Evolutionary conservation across 129 eudicot species (phyloP).

Genomic region (Smallanthus sonchifolius): DNA sequence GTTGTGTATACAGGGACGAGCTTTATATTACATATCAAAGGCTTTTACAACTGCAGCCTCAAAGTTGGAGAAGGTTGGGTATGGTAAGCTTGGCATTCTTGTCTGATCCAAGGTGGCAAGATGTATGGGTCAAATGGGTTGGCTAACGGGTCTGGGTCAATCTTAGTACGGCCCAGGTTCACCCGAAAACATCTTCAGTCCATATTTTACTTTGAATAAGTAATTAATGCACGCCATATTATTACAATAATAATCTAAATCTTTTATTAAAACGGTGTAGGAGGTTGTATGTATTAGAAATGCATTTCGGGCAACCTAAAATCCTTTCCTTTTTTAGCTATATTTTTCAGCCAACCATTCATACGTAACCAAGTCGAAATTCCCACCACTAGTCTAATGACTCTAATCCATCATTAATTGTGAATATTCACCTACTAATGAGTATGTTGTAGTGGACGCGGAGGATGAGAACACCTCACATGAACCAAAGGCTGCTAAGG

Average conservation of each 20-base stretch:
- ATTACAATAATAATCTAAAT: neutral
- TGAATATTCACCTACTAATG: neutral
- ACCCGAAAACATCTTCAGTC: neutral
- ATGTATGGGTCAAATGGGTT: neutral
- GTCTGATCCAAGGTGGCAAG: neutral
- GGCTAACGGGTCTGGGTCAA: neutral
- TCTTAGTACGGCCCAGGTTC: neutral
- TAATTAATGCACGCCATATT: neutral
- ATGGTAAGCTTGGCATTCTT: slow-evolving; percentile 43
- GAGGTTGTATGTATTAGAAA: neutral
- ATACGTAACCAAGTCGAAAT: neutral
- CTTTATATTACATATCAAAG: slow-evolving; percentile 77
- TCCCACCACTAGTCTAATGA: neutral
- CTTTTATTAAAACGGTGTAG: neutral
- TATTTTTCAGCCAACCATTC: neutral
- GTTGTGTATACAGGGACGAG: slow-evolving; percentile 66
- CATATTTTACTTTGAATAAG: neutral
- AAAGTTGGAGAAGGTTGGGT: slow-evolving; percentile 86
- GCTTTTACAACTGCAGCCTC: slow-evolving; percentile 82
- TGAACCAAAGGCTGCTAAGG: slow-evolving; percentile 67
- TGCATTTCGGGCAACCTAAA: neutral
- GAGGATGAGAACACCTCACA: slow-evolving; percentile 43
- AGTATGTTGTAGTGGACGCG: slow-evolving; percentile 43
- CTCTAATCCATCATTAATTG: neutral
- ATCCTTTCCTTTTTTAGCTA: neutral